Evolutionary conservation across 176 grass and related monocot genomes (phyloP), one percentile per base, ranked within the genome.

Genomic region (Oryza punctata): DNA sequence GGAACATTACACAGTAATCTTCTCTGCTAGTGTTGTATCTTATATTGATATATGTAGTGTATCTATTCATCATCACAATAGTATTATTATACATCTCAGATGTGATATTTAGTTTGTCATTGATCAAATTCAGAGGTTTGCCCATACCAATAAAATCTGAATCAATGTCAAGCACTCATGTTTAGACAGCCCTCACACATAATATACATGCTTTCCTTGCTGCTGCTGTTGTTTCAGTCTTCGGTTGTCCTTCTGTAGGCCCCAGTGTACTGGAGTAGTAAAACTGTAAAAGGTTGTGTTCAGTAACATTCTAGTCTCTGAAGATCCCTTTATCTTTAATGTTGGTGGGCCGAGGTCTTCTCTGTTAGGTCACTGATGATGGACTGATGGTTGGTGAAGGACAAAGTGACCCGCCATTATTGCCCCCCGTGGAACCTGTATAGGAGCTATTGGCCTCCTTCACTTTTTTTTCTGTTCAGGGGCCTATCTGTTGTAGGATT

Each of bases 391-490:
- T 60, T 72, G n/a, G 29, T 77, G 78, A 66, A 85, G 65, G 35
- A 66, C 83, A 86, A 86, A 72, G 83, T 77, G 35, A 25, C 78
- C 11, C 78, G 67, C 27, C 77, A 76, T 70, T 59, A 76, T 70
- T 85, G 44, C 5, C 12, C 40, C 46, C 65, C 76, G 64, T 50
- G 63, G 25, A 75, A 45, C 30, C 45, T 14, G 59, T 54, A 73
- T 57, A 73, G 69, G 80, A 65, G 41, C 82, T 89, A 76, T 70
- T 26, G 44, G 47, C 63, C 64, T n/a, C 63, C 63, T 21, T 61
- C 52, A 18, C 23, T 75, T 45, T 76, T 38, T 73, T 83, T 18
- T 63, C 78, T 57, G 57, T 12, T 38, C 30, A 77, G 88, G 54
- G 88, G 41, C 41, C 72, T 64, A 69, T 80, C 63, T 24, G 44